Conservation (phyloP, 106 monocot genomes). For the Amphibolis antarctica region DNA sequence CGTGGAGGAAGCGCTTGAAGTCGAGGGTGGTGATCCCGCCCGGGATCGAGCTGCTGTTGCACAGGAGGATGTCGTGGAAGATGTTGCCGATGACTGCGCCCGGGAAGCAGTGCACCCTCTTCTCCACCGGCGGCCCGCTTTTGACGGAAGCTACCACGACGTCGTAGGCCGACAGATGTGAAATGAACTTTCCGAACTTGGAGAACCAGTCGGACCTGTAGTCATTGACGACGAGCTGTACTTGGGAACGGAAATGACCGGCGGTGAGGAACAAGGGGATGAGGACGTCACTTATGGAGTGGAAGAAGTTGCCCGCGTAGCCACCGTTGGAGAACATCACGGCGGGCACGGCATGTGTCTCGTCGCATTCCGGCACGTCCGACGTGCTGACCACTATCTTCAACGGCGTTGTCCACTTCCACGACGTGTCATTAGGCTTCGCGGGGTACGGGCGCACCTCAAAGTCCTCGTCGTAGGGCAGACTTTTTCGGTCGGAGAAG, state of each 20-base stretch:
- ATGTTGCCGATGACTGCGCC: conserved; percentile 33
- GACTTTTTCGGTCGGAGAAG: neutral
- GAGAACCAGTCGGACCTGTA: conserved; percentile 14
- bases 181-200: conserved; percentile 24
- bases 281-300: conserved; percentile 37
- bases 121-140: neutral
- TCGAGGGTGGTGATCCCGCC: conserved; percentile 15
- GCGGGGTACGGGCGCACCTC: neutral
- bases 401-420: neutral
- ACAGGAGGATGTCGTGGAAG: conserved; percentile 28
- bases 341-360: conserved; percentile 2
- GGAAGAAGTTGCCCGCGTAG: conserved; percentile 43
- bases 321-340: conserved; percentile 43
- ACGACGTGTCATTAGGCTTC: neutral
- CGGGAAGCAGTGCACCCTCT: conserved; percentile 39
- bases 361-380: neutral
- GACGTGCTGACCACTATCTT: neutral
- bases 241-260: conserved; percentile 9
- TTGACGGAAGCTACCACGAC: neutral
- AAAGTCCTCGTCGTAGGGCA: neutral
- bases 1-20: conserved; percentile 24
- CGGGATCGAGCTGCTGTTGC: conserved; percentile 18
- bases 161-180: conserved; percentile 11
- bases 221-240: conserved; percentile 21
- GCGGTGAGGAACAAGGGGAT: conserved; percentile 39